Percentiles rank a stretch among this genome's conserved stretches.
Evolutionary conservation across 2,329 filamentous ascomycete genomes (phyloP).

Genomic region (Aspergillus terreus): DNA sequence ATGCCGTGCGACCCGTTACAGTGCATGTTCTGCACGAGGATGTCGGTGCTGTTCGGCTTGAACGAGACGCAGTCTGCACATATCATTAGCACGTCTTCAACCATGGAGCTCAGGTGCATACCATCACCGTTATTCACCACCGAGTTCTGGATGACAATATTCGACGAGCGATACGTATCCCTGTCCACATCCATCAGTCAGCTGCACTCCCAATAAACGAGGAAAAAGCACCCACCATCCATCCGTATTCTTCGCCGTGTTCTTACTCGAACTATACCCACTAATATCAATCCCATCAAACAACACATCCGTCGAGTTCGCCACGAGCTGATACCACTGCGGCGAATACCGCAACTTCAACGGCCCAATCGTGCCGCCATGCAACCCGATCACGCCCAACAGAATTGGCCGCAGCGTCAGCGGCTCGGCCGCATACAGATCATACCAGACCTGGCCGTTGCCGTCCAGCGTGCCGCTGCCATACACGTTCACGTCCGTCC

Average conservation of each 20-base stretch:
- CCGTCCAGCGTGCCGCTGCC: slow-evolving; percentile 63
- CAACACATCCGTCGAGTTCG: slow-evolving; percentile 62
- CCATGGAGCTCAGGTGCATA: slow-evolving; percentile 11
- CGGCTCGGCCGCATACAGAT: slow-evolving; percentile 55
- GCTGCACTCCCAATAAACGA: neutral
- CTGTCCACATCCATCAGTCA: slow-evolving; percentile 9
- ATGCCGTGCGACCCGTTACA: slow-evolving; percentile 72
- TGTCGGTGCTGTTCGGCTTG: slow-evolving; percentile 69
- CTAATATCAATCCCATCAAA: slow-evolving; percentile 61
- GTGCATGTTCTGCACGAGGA: slow-evolving; percentile 62
- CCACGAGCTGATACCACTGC: slow-evolving; percentile 63
- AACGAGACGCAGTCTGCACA: slow-evolving; percentile 63
- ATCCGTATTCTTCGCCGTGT: slow-evolving; percentile 63
- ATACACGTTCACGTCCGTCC: slow-evolving; percentile 64
- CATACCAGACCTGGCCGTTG: slow-evolving; percentile 63
- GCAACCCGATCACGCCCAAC: slow-evolving; percentile 54
- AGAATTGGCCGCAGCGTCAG: slow-evolving; percentile 58
- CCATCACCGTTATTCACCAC: slow-evolving; percentile 62
- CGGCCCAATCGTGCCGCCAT: slow-evolving; percentile 57
- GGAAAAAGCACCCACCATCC: slow-evolving; percentile 38
- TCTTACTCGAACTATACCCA: slow-evolving; percentile 51
- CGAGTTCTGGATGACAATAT: slow-evolving; percentile 65
- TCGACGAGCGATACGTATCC: slow-evolving; percentile 52
- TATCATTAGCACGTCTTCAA: neutral
- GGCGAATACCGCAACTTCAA: slow-evolving; percentile 59